Evolutionary conservation across 2,329 filamentous ascomycete genomes (phyloP).

Genomic region (Pseudogymnoascus verrucosus): DNA sequence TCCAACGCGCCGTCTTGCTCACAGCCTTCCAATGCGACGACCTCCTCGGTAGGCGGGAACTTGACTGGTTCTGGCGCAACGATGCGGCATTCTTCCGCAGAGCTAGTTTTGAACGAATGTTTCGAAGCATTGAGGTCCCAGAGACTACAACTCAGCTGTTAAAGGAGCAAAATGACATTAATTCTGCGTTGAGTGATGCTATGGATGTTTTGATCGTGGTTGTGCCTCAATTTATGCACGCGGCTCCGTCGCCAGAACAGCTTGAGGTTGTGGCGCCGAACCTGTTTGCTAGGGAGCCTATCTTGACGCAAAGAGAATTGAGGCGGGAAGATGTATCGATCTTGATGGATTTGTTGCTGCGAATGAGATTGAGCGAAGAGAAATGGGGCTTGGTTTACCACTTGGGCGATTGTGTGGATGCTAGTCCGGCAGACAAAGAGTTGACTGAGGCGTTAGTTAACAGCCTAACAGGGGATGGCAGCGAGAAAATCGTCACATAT

Average conservation of each 20-base stretch:
- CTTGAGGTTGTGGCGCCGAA: neutral
- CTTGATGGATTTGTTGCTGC: neutral
- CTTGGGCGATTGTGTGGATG: neutral
- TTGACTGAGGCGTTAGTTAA: neutral
- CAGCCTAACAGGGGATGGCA: neutral
- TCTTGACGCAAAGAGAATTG: neutral
- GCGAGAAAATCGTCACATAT: neutral
- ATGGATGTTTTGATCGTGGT: neutral
- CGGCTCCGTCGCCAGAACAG: neutral
- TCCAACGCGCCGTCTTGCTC: neutral
- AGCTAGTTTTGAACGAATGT: neutral
- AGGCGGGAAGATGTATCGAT: neutral
- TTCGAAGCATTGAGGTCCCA: neutral
- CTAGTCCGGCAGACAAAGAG: neutral
- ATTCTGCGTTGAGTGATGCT: neutral
- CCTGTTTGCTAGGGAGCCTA: neutral
- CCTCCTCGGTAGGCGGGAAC: neutral
- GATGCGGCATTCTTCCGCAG: neutral
- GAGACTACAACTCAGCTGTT: neutral
- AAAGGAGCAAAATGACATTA: neutral
- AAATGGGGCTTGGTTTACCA: neutral
- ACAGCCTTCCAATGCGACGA: neutral
- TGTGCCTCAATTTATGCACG: neutral
- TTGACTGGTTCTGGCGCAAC: neutral
- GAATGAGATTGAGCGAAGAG: neutral